A percentile compares a stretch with the other conserved stretches of the same genome.
Evolutionary conservation across 2,329 filamentous ascomycete genomes (phyloP).

Genomic region (Pestalotiopsis sp.): DNA sequence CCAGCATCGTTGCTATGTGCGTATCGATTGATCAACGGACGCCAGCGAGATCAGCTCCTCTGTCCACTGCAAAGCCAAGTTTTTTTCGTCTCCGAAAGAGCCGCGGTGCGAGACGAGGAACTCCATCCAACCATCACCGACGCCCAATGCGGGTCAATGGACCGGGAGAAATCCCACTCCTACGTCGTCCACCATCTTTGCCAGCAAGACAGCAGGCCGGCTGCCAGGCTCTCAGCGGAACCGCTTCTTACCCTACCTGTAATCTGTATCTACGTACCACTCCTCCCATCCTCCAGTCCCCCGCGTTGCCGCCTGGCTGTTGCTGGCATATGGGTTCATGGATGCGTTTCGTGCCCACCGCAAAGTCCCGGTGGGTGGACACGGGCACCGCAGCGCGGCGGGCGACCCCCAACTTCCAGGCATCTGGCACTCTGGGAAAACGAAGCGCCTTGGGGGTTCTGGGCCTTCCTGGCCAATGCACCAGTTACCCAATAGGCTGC

Average conservation of each 20-base stretch:
- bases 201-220: background rate
- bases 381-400: background rate
- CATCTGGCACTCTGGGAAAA: background rate
- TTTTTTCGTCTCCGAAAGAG: background rate
- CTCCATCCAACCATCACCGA: background rate
- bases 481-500: background rate
- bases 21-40: background rate
- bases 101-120: background rate
- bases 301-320: background rate
- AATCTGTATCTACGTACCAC: background rate
- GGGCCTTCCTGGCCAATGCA: background rate
- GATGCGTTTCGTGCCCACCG: background rate
- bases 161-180: constrained; percentile 1
- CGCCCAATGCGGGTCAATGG: constrained; percentile 1
- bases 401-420: background rate
- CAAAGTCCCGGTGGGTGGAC: background rate
- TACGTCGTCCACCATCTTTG: background rate
- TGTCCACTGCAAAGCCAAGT: background rate
- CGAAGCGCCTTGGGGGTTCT: background rate
- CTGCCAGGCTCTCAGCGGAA: background rate
- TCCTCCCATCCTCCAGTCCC: background rate
- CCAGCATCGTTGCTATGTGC: background rate
- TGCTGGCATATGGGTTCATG: background rate
- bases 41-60: background rate
- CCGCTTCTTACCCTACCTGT: too few relatives aligned